Base-by-base conservation (phyloP, 805 yeast species). In the Cyberlindnera lachancei region DNA sequence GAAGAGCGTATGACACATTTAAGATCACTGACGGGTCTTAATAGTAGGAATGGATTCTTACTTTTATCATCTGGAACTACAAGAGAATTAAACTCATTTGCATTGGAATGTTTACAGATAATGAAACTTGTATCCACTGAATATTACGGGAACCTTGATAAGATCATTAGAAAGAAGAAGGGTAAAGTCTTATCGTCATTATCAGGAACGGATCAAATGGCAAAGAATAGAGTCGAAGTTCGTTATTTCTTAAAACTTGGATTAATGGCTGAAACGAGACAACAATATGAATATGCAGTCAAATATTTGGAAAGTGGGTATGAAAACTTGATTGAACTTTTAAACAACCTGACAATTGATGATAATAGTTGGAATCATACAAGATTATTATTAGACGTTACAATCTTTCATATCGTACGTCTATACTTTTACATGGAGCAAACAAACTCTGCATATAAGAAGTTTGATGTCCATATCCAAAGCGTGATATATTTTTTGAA, bases 371-470 rank as follows among this genome's bases (percentile, higher is more conserved):
- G 77, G 75, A 38, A 42, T 4, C 64, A 71, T 25, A 53, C 68
- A 23, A 51, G 84, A 26, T 46, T 50, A 8, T 53, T 80, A 29
- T 51, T 81, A 6, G 94, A 85, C 47, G 51, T 73, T 4, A 47
- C 72, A 6, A 77, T 80, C 0, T 63, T 79, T 31, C 82, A 79
- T 44, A 74, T 83, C 8, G 70, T 73, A 7, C 66, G 81, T 40
- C 61, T 75, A 1, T 70, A 75, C 43, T 60, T 83, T 17, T 73
- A 80, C 11, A 36, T 72, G 11, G 81, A 72, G 25, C 74, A 71
- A 38, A 68, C 80, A 1, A 63, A 75, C 23, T 44, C 63, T 29
- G 84, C 88, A 0, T 71, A 74, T 44, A 62, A 68, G 37, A 80
- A 76, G 50, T 85, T 83, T 49, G 66, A 66, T 23, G 63, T 71